Evolutionary conservation across 2,329 filamentous ascomycete genomes (phyloP).

Genomic region (Diplodia intermedia): DNA sequence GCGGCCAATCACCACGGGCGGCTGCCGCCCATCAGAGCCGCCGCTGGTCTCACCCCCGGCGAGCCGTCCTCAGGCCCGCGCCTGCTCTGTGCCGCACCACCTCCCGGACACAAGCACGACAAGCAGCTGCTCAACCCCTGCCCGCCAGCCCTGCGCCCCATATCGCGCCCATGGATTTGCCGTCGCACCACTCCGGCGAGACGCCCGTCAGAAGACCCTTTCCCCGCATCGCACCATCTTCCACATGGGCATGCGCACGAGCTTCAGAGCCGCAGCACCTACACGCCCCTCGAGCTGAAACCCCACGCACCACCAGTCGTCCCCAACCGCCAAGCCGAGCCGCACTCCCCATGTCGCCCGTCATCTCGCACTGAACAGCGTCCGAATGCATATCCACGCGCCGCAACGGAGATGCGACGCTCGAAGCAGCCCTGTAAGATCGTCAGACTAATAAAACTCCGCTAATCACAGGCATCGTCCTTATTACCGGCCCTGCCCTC

Average conservation of each 20-base stretch:
- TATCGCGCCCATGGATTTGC: slow-evolving; percentile 13
- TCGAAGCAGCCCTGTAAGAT: slow-evolving; percentile 10
- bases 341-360: too few relatives aligned
- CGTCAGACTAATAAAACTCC: slow-evolving; percentile 15
- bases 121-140: slow-evolving; percentile 4
- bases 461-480: slow-evolving; percentile 13
- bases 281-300: background rate
- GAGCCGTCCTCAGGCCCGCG: background rate
- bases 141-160: slow-evolving; percentile 13
- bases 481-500: background rate
- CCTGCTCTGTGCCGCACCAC: slow-evolving; percentile 5
- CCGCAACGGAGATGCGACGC: background rate
- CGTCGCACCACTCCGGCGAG: slow-evolving; percentile 8
- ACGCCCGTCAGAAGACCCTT: slow-evolving; percentile 5
- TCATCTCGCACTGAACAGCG: background rate
- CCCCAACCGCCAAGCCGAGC: too few relatives aligned
- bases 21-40: background rate
- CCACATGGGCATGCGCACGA: background rate
- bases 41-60: slow-evolving; percentile 1
- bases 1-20: slow-evolving; percentile 18
- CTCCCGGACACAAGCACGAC: background rate
- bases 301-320: background rate
- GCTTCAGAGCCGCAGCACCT: background rate
- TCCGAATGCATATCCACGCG: background rate
- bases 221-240: slow-evolving; percentile 15